Base-by-base conservation (phyloP, 1,284 basidiomycete species). In the Pseudozyma hubeiensis region DNA sequence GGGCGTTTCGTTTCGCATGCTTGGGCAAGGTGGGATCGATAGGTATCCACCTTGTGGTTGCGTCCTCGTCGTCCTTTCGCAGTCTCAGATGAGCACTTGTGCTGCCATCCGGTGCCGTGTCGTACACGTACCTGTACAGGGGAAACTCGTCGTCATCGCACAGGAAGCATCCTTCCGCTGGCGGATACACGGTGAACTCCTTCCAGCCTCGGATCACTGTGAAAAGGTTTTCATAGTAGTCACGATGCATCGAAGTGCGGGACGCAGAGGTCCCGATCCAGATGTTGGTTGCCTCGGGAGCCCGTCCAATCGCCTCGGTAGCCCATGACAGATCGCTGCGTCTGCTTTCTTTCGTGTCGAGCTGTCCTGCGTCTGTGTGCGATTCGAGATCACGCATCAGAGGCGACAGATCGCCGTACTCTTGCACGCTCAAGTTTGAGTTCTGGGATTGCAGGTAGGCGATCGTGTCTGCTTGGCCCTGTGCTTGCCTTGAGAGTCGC, bases 191-290 rank as follows among this genome's bases (percentile, higher is more conserved):
- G n/a, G 77, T 81, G 50, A 81, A 81, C n/a, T 64, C 68, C 60
- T 82, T 81, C 33, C 45, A 64, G 17, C 79, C 79, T 31, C 75
- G 68, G 0, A 82, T 52, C 17, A 78, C 78, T 1, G 65, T 66
- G 61, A 82, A 82, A 29, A 82, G 73, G 44, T 82, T 82, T 64
- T 82, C 80, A 64, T 81, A 82, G 51, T 78, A 74, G 51, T 82
- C 80, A 11, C 72, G 64, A 47, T 73, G 61, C 65, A 69, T 68
- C 46, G 69, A 75, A 39, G 68, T 78, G 17, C 53, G 51, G 24
- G 71, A 75, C 9, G 66, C 47, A 2, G 62, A 64, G 3, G 71
- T 75, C 19, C 80, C 80, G 50, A 81, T 71, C 80, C 80, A 82
- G 52, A 81, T 52, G 53, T 82, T 82, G 47, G 67, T 77, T 7